These are phyloP conservation scores for Fusarium pilosicola DNA, from an alignment of 2,329 filamentous ascomycete genomes.

Conservation along the genomic window DNA sequence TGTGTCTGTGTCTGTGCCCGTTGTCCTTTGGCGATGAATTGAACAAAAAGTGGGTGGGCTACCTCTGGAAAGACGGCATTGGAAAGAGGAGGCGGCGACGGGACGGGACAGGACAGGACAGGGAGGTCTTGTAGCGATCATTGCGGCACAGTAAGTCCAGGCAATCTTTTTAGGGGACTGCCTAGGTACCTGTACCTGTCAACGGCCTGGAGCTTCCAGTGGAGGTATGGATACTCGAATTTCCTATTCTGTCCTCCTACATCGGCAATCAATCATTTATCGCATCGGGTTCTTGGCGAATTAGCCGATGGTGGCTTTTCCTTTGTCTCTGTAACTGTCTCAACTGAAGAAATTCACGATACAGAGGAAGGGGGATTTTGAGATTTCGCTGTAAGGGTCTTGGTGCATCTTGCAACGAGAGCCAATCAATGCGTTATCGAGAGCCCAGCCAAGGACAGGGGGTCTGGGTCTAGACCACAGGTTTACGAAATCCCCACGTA, in stretches of 20 bases:
- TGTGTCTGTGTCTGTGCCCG: background rate
- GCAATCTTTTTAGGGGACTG: background rate
- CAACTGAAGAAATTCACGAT: background rate
- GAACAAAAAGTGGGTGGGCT: constrained; percentile 20
- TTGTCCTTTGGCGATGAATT: background rate
- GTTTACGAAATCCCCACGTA: background rate
- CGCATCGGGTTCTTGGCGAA: background rate
- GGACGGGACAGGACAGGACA: background rate
- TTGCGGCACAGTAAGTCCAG: constrained; percentile 11
- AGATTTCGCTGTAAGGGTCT: background rate
- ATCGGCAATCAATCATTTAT: background rate
- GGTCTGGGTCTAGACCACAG: background rate
- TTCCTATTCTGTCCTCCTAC: constrained; percentile 7
- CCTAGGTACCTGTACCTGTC: background rate
- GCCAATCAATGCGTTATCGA: constrained; percentile 23
- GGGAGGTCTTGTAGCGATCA: constrained; percentile 5
- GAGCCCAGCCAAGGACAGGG: background rate
- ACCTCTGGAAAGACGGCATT: background rate
- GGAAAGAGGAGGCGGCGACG: background rate
- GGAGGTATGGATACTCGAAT: background rate
- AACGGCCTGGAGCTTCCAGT: background rate
- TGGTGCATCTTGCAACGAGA: background rate
- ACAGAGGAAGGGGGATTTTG: background rate
- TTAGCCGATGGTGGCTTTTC: constrained; percentile 1
- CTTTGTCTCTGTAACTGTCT: background rate